Evolutionary conservation across 495 filamentous ascomycete species (phyloP), one percentile per base, ranked within the genome.

Genomic region (Clavariopsis aquatica): DNA sequence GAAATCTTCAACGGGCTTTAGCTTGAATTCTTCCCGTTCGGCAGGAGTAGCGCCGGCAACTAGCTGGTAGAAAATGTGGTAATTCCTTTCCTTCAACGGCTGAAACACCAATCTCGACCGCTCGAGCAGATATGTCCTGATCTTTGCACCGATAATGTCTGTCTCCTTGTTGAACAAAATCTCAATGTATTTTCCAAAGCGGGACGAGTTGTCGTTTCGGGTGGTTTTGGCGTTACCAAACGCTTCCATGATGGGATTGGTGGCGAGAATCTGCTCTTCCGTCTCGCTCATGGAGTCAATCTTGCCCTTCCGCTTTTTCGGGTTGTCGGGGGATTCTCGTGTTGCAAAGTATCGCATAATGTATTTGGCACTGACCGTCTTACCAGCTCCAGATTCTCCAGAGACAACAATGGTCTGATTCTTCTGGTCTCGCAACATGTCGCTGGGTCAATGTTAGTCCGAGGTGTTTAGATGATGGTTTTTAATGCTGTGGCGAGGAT

Each of bases 321-420:
- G 89, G 71, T 90, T 89, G 65, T 94, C 93, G 46, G 95, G 91
- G 1, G 93, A 89, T 79, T 98, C 93, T 79, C 96, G 85, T 34
- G 95, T 99, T 61, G 94, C 95, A 77, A 99, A 99, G 79, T 99
- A 99, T 71, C 94, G 83, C 94, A 99, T 99, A 72, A 99, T 98
- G 75, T 99, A 99, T 76, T 99, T 99, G 41, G 94, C 94, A 76
- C 95, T 98, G 73, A 99, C 94, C 0, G 94, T 99, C 78, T 99
- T 99, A 59, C 94, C 94, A 60, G 94, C 94, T 80, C 94, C 94
- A 49, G 94, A 99, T 77, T 99, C 94, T 71, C 94, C 94, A 19
- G 95, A 98, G 5, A 99, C 94, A 56, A 99, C 94, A 57, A 99
- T 93, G 34, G 94, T 99, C 78, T 99, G 94, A 76, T 99, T 99